Conservation (phyloP, 768 basidiomycete genomes). For the Macrolepiota dolichaula region DNA sequence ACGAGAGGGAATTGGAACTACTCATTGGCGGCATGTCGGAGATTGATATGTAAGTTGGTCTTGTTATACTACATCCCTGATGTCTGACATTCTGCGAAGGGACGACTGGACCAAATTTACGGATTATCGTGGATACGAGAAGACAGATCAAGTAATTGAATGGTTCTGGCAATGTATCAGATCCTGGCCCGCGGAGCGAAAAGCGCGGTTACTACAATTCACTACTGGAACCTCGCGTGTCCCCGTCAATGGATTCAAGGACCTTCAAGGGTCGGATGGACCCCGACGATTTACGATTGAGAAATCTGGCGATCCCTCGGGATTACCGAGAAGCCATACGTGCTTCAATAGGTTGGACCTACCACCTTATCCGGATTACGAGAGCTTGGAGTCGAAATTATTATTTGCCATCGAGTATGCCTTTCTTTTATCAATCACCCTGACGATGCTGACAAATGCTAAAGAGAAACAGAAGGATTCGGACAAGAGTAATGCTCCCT, state of each 20-base stretch:
- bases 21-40: conserved; percentile 93
- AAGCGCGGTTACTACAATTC: conserved; percentile 84
- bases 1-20: conserved; percentile 85
- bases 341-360: conserved; percentile 91
- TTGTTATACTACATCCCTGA: neutral
- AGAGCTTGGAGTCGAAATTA: conserved; percentile 82
- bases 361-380: conserved; percentile 86
- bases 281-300: conserved; percentile 93
- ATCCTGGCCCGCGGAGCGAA: conserved; percentile 87
- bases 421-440: conserved; percentile 1
- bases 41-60: conserved; percentile 67
- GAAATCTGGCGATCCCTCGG: conserved; percentile 87
- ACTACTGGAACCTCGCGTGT: conserved; percentile 83
- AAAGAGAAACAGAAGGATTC: conserved; percentile 77
- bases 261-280: conserved; percentile 90
- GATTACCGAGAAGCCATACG: conserved; percentile 87
- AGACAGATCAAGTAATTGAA: conserved; percentile 83
- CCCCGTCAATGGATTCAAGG: conserved; percentile 93
- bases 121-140: conserved; percentile 86
- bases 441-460: conserved; percentile 2
- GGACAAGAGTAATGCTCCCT: conserved; percentile 48
- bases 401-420: conserved; percentile 79
- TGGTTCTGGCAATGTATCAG: conserved; percentile 97
- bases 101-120: conserved; percentile 95
- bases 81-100: conserved; percentile 29